A percentile compares a stretch with the other conserved stretches of the same genome.
Evolutionary conservation across 129 eudicot genomes (phyloP).

Genomic region (Tagetes patula): DNA sequence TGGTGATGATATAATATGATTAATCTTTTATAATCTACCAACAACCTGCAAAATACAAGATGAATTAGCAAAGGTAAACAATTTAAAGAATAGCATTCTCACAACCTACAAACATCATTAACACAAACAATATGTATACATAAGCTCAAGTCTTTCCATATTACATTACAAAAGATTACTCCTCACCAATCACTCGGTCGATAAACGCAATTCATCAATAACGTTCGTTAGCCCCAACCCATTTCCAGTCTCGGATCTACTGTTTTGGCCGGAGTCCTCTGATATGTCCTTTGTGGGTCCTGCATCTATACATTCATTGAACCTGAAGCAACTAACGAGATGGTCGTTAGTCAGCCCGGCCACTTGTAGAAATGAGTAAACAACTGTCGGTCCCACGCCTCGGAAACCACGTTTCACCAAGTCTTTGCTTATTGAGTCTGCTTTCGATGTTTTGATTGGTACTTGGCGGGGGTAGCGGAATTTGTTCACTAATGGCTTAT

Average conservation of each 20-base stretch:
- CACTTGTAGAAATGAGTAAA: slow-evolving; percentile 87
- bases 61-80: background rate
- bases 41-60: slow-evolving; percentile 15
- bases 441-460: slow-evolving; percentile 84
- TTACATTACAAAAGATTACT: slow-evolving; percentile 1
- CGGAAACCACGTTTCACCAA: slow-evolving; percentile 84
- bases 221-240: slow-evolving; percentile 48
- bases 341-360: slow-evolving; percentile 90
- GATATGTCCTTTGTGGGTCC: slow-evolving; percentile 34
- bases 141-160: slow-evolving; percentile 20
- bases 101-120: slow-evolving; percentile 36
- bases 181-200: slow-evolving; percentile 38
- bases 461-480: slow-evolving; percentile 88
- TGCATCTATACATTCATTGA: slow-evolving; percentile 53
- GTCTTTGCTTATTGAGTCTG: slow-evolving; percentile 86
- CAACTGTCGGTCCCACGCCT: slow-evolving; percentile 87
- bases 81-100: slow-evolving; percentile 36
- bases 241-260: slow-evolving; percentile 36
- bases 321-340: slow-evolving; percentile 81
- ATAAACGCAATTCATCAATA: slow-evolving; percentile 57
- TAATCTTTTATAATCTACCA: background rate
- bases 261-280: slow-evolving; percentile 37
- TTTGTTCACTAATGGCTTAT: slow-evolving; percentile 56
- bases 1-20: background rate
- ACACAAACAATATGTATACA: slow-evolving; percentile 41